Evolutionary conservation across 2,329 filamentous ascomycete species (phyloP).

Genomic region (Penicillium occitanis): DNA sequence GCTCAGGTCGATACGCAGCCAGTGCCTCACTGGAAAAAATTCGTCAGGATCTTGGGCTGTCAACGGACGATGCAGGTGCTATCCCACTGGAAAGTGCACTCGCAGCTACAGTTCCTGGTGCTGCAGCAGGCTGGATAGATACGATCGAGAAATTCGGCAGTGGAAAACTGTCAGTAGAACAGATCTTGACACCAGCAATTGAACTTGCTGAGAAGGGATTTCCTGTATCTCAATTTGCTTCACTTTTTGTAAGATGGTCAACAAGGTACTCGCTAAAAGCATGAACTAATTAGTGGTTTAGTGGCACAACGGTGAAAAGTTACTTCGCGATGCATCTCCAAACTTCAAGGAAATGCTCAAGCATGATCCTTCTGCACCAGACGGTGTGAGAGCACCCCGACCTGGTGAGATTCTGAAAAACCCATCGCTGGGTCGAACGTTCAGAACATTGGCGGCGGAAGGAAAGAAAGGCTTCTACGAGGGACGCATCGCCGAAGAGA

Average conservation of each 20-base stretch:
- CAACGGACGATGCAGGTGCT: constrained; percentile 54
- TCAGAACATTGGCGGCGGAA: constrained; percentile 71
- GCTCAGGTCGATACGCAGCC: constrained; percentile 78
- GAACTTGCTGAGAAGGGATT: constrained; percentile 84
- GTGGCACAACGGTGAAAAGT: constrained; percentile 69
- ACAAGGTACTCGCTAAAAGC: neutral
- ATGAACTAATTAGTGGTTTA: constrained; percentile 37
- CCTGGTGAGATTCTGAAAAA: constrained; percentile 90
- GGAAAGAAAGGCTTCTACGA: constrained; percentile 91
- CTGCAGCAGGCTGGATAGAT: constrained; percentile 91
- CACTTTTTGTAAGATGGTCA: constrained; percentile 59
- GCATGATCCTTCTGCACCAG: constrained; percentile 63
- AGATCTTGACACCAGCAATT: constrained; percentile 80
- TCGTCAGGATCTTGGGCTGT: constrained; percentile 66
- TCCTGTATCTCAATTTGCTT: constrained; percentile 78
- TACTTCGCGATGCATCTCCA: constrained; percentile 71
- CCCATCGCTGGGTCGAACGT: constrained; percentile 75
- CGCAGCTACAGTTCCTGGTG: constrained; percentile 83
- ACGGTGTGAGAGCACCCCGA: constrained; percentile 71
- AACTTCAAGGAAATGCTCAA: constrained; percentile 89
- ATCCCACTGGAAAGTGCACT: constrained; percentile 78
- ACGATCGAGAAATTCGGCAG: constrained; percentile 85
- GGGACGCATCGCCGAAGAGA: constrained; percentile 75
- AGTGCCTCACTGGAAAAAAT: constrained; percentile 69
- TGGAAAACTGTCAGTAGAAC: constrained; percentile 71